Conservation (phyloP, 2,329 filamentous ascomycete genomes). For the Magnaporthiopsis rhizophila region DNA sequence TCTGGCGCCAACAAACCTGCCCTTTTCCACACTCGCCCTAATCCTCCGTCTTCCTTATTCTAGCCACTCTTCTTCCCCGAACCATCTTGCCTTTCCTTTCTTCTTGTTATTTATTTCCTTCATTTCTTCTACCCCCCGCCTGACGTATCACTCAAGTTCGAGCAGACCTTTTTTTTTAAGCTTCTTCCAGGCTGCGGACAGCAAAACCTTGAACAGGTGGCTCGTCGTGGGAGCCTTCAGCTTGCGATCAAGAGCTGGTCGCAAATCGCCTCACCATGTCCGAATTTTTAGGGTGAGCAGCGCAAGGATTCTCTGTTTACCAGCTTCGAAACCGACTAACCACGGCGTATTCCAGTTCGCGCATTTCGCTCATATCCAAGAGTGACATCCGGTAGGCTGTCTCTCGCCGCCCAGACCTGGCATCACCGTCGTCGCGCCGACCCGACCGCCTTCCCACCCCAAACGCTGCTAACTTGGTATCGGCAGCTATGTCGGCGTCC, state of each 20-base stretch:
- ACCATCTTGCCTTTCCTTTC: neutral
- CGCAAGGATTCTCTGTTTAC: neutral
- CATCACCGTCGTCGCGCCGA: neutral
- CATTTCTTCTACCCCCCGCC: neutral
- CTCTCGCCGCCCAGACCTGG: neutral
- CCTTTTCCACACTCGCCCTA: slow-evolving; percentile 1
- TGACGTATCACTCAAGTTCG: neutral
- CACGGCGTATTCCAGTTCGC: slow-evolving; percentile 11
- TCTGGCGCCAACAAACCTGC: neutral
- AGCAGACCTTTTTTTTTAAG: neutral
- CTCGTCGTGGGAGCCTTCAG: neutral
- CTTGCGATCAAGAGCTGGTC: slow-evolving; percentile 1
- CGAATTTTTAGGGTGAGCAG: slow-evolving; percentile 14
- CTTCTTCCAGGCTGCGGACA: neutral
- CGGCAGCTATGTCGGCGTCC: slow-evolving; percentile 80
- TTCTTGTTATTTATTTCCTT: neutral
- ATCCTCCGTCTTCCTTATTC: neutral
- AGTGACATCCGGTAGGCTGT: slow-evolving; percentile 13
- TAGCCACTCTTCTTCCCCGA: neutral
- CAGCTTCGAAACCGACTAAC: slow-evolving; percentile 1
- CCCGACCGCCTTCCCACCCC: slow-evolving; percentile 9
- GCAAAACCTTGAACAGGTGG: neutral
- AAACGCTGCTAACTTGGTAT: slow-evolving; percentile 22
- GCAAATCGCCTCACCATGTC: slow-evolving; percentile 11
- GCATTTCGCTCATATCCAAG: slow-evolving; percentile 16